Conservation (phyloP, 805 yeast species). For the Yamadazyma sp. region DNA sequence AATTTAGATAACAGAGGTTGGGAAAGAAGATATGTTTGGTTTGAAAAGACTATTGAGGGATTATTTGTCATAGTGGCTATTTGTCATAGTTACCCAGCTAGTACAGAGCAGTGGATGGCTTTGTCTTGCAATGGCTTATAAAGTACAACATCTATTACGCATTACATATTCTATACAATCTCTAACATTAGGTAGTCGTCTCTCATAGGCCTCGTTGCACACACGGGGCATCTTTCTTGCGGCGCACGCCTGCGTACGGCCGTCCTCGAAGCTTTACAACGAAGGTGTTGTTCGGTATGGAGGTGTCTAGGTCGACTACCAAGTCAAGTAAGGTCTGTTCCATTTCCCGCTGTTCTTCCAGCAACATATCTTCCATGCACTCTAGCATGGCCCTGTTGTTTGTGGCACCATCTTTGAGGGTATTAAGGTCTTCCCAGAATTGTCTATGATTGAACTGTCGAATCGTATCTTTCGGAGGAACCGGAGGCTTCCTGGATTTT, state of each 20-base stretch:
- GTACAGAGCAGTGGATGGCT: too few relatives aligned
- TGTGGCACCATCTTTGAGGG: slow-evolving; percentile 10
- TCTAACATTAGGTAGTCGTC: too few relatives aligned
- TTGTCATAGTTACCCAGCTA: too few relatives aligned
- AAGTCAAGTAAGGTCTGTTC: slow-evolving; percentile 18
- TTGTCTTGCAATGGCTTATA: too few relatives aligned
- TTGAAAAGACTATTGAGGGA: too few relatives aligned
- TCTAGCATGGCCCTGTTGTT: slow-evolving; percentile 23
- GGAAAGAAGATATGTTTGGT: too few relatives aligned
- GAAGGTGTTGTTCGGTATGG: slow-evolving; percentile 25
- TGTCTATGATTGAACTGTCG: slow-evolving; percentile 2
- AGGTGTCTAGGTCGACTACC: slow-evolving; percentile 16
- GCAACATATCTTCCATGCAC: slow-evolving; percentile 28
- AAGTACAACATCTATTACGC: too few relatives aligned
- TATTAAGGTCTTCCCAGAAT: slow-evolving; percentile 4
- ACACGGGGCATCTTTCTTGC: neutral
- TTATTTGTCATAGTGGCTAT: too few relatives aligned
- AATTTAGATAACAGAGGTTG: too few relatives aligned
- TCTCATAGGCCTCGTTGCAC: too few relatives aligned
- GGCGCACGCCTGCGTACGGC: neutral
- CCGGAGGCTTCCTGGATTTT: slow-evolving; percentile 2
- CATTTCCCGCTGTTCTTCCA: slow-evolving; percentile 22
- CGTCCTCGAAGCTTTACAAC: slow-evolving; percentile 5
- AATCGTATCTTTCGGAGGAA: slow-evolving; percentile 6
- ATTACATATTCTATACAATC: too few relatives aligned